phyloP scores from a whole-genome alignment of 768 basidiomycete genomes.

The Tylopilus sp. region DNA sequence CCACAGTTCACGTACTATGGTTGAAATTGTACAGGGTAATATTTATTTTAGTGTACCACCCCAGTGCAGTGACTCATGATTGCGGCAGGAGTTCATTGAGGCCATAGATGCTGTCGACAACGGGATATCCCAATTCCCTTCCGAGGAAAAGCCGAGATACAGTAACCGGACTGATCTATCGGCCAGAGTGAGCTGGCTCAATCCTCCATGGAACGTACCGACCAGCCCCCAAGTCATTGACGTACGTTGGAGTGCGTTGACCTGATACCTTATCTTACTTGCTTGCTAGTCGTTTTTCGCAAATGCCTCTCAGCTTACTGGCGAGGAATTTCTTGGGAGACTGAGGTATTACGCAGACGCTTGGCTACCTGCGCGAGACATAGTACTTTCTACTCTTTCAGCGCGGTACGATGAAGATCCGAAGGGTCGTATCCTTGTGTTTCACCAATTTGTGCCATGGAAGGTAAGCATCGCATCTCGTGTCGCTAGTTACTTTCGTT shows the following conservation, averaged over 20 bases:
- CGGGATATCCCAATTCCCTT: slow-evolving; percentile 79
- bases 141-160: slow-evolving; percentile 67
- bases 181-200: slow-evolving; percentile 77
- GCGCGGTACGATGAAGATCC: slow-evolving; percentile 60
- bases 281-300: slow-evolving; percentile 59
- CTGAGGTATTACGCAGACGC: slow-evolving; percentile 82
- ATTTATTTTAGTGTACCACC: slow-evolving; percentile 24
- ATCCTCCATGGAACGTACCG: slow-evolving; percentile 90
- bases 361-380: slow-evolving; percentile 88
- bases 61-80: slow-evolving; percentile 4
- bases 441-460: slow-evolving; percentile 83
- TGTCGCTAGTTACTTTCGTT: neutral
- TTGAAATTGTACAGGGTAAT: slow-evolving; percentile 88
- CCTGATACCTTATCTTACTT: slow-evolving; percentile 9
- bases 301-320: slow-evolving; percentile 78
- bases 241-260: slow-evolving; percentile 43
- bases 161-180: slow-evolving; percentile 79
- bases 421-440: slow-evolving; percentile 73
- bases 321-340: slow-evolving; percentile 77
- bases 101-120: slow-evolving; percentile 95
- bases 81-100: slow-evolving; percentile 81
- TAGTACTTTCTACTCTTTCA: slow-evolving; percentile 61
- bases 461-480: slow-evolving; percentile 49
- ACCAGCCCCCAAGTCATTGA: slow-evolving; percentile 64
- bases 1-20: slow-evolving; percentile 74